Evolutionary conservation across 2,329 filamentous ascomycete genomes (phyloP), one percentile per base, ranked within the genome.

Genomic region (Chrysosporium queenslandicum): DNA sequence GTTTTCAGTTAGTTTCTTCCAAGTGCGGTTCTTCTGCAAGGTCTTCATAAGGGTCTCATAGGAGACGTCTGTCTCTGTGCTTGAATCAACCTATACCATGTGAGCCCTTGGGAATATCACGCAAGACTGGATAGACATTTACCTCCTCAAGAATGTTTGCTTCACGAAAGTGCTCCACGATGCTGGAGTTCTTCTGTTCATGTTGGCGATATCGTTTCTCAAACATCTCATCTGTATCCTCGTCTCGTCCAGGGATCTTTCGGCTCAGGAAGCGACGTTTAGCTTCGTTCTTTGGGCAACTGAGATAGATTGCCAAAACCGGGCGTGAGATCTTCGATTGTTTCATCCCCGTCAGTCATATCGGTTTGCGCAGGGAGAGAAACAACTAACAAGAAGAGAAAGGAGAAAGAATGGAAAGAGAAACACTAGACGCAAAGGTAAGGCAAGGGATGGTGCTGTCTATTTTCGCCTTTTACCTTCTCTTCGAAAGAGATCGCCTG

Each of bases 181-280:
- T 55, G 20, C 39, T 30, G 2, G 21, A 12, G 46, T 57, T 60
- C 34, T 56, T 51, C 23, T 52, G 12, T 30, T 55, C 45, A 46
- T 50, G 55, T 39, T 60, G 52, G 9, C 34, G 2, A 51, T 58
- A 60, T 51, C 57, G 43, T 16, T 53, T 54, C 21, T 57, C 50
- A 48, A 59, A 60, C 34, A 57, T 49, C 16, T 48, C 56, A 30
- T 57, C 53, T 11, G 56, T 50, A 46, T 57, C 56, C 12, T 46
- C 51, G 18, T 48, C 27, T 39, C 51, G 23, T n/a, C 43, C 53
- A 20, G 53, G 32, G 12, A 58, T n/a, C 36, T 54, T 53, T 34
- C 53, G 40, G 42, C 43, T 47, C 41, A 58, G 34, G 48, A 54
- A 55, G 25, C 53, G 43, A 21, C 53, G 46, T 25, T 52, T 56